Evolutionary conservation across 306 rosid genomes (phyloP), one percentile per base, ranked within the genome.

Genomic region (Hippophae rhamnoides): DNA sequence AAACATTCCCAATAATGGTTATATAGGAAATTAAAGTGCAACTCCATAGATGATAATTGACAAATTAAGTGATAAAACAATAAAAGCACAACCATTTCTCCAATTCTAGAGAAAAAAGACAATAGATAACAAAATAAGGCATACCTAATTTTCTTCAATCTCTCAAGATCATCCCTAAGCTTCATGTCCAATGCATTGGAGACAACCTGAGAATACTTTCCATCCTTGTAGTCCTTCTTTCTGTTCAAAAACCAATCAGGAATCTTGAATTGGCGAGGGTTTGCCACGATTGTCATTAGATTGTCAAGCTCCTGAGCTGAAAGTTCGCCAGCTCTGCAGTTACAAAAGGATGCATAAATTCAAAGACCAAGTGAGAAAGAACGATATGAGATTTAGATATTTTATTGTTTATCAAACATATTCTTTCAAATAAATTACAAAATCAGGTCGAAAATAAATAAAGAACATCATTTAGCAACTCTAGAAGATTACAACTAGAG

Each of bases 91-190:
- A 31, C 3, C 38, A 31, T 31, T 31, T 31, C 3, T 31, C 38
- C 38, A 31, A 2, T 31, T 2, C 38, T 31, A 31, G 3, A 31
- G 4, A 31, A 18, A 18, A 18, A 18, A 31, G 38, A 31, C 38
- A 31, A 31, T 31, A 0, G 38, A 31, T 4, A 31, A 2, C 3
- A 31, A 31, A 31, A 31, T 18, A 2, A 63, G 31, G 14, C 61
- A 9, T 14, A 86, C 95, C 90, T 86, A 75, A 86, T 86, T 84
- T 86, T 86, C 84, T 86, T 86, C 84, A 86, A 71, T 14, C 95
- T 78, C 81, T 86, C 95, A 42, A 86, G 82, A 65, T 86, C 90
- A 64, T 86, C 95, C 76, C 95, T 83, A 44, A 83, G 85, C 75
- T 86, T 86, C 95, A 86, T 86, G 68, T 86, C 95, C 73, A 86